phyloP scores from a whole-genome alignment of 805 yeast species.

The Helenozyma rhizophorensis region DNA sequence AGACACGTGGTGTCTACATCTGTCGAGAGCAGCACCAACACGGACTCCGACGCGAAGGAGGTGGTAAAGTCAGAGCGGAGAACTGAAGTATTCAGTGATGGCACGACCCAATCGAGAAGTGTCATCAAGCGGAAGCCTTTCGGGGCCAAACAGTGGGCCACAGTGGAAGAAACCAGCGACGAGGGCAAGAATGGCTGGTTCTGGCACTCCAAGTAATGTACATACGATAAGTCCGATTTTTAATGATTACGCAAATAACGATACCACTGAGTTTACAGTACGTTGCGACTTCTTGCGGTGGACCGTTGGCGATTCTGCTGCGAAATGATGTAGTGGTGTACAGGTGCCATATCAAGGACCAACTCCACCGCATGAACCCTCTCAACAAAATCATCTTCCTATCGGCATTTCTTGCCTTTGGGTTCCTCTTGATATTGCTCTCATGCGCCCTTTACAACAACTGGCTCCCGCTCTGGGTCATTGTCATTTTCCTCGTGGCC shows the following conservation, averaged over 20 bases:
- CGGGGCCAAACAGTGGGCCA: conserved; percentile 31
- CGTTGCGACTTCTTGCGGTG: no score
- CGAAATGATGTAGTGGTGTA: no score
- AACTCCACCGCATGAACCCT: conserved; percentile 32
- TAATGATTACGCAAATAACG: no score
- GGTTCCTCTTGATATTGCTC: conserved; percentile 38
- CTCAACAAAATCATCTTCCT: conserved; percentile 43
- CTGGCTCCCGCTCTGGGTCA: conserved; percentile 36
- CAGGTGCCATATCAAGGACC: neutral
- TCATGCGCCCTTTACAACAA: conserved; percentile 44
- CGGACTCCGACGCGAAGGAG: conserved; percentile 26
- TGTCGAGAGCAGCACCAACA: conserved; percentile 19
- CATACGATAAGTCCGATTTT: no score
- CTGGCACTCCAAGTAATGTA: conserved; percentile 14
- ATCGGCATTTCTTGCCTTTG: conserved; percentile 43
- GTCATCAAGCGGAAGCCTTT: conserved; percentile 29
- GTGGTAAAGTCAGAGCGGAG: conserved; percentile 26
- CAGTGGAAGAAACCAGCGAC: conserved; percentile 22
- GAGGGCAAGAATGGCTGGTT: conserved; percentile 20
- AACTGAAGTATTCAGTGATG: conserved; percentile 34
- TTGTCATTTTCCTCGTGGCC: conserved; percentile 38
- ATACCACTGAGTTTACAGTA: no score
- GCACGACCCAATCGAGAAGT: conserved; percentile 29
- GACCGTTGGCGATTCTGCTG: no score
- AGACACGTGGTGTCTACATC: conserved; percentile 23